phyloP scores from a whole-genome alignment of 345 rosid genomes.

The Citrus australasica region DNA sequence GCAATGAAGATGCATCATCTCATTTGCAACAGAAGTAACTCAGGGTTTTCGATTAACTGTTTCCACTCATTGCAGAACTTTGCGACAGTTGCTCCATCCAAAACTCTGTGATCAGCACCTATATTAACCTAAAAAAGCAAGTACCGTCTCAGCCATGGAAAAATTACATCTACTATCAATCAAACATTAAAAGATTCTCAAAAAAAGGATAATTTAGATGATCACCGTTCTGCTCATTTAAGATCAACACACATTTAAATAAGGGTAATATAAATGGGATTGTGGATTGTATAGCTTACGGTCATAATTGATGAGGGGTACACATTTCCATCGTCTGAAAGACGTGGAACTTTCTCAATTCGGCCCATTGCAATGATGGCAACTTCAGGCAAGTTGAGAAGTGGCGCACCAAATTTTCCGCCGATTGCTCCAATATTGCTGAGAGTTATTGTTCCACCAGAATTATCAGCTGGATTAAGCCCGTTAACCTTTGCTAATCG shows the following conservation, averaged over 20 bases:
- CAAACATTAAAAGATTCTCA: no score
- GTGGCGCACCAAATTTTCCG: constrained; percentile 87
- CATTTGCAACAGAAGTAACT: constrained; percentile 71
- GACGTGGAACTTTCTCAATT: constrained; percentile 73
- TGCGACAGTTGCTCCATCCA: constrained; percentile 94
- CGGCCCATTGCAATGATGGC: constrained; percentile 85
- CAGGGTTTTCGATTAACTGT: constrained; percentile 75
- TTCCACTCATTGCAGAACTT: constrained; percentile 90
- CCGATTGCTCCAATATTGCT: constrained; percentile 95
- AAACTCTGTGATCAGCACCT: constrained; percentile 88
- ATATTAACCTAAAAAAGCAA: constrained; percentile 55
- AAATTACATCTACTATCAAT: background rate
- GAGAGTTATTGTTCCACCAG: constrained; percentile 86
- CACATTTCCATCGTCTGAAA: constrained; percentile 56
- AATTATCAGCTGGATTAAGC: constrained; percentile 66
- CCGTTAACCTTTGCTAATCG: constrained; percentile 61
- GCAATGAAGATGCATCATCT: constrained; percentile 5
- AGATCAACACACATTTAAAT: background rate
- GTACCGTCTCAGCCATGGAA: background rate
- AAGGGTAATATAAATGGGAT: background rate
- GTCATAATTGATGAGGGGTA: constrained; percentile 73
- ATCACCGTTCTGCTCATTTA: background rate
- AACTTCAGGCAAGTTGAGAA: constrained; percentile 89
- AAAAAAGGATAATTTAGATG: background rate
- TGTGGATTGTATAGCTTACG: constrained; percentile 35